Evolutionary conservation across 176 grass and related monocot genomes (phyloP).

Genomic region (Avena atlantica): DNA sequence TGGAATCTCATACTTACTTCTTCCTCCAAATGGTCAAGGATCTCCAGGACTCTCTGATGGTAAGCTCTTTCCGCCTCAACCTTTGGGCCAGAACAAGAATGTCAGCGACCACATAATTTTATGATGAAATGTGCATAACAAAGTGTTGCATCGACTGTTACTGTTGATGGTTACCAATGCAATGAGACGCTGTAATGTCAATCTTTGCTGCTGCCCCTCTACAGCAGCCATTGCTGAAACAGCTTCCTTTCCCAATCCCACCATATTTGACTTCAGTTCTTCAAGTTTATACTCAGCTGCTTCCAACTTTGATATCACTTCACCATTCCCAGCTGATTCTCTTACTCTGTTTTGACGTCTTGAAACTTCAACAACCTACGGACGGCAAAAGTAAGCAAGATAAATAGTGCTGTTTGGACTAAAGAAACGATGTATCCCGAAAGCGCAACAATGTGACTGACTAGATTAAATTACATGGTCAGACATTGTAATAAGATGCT

Average conservation of each 20-base stretch:
- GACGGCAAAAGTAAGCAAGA: neutral
- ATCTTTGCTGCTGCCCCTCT: constrained; percentile 90
- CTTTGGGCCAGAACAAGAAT: constrained; percentile 48
- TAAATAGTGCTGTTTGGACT: neutral
- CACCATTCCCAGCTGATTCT: constrained; percentile 70
- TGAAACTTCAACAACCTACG: constrained; percentile 90
- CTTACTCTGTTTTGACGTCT: constrained; percentile 81
- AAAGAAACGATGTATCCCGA: neutral
- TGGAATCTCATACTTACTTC: constrained; percentile 64
- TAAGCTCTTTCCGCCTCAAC: constrained; percentile 83
- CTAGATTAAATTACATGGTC: constrained; percentile 5
- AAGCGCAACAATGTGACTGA: no score
- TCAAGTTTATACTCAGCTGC: constrained; percentile 89
- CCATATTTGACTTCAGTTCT: constrained; percentile 93
- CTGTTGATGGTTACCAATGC: constrained; percentile 67
- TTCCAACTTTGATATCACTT: constrained; percentile 79
- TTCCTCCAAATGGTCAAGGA: constrained; percentile 82
- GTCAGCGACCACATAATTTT: constrained; percentile 35
- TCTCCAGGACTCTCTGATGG: constrained; percentile 85
- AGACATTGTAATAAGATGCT: constrained; percentile 16
- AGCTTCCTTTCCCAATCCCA: constrained; percentile 84
- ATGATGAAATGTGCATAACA: neutral
- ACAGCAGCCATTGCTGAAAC: constrained; percentile 86
- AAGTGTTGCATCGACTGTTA: neutral
- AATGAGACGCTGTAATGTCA: constrained; percentile 88